Evolutionary conservation across 1,139 yeast genomes (phyloP), one percentile per base, ranked within the genome.

Genomic region (Saccharomyces hybrid): DNA sequence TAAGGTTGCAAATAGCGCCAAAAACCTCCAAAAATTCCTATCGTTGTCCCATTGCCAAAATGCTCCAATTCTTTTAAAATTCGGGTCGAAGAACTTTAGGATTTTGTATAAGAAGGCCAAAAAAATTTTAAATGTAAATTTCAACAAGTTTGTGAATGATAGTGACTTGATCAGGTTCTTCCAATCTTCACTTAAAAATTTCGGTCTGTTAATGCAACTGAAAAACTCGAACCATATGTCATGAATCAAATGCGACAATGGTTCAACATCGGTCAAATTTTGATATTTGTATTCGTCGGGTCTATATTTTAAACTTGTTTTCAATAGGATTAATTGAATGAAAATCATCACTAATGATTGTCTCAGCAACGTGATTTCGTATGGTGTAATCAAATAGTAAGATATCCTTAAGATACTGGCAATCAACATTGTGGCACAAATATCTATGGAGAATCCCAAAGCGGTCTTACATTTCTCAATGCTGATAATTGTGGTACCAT

Each of bases 11-110:
- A 86, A 85, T n/a, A 72, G 64, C 0, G 69, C 64, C 6, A 89
- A 64, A 65, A 85, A 88, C 61, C 72, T 75, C 96, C 96, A 88
- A 71, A 83, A 89, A 21, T 70, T 72, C 2, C 58, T 64, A 54
- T 82, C 79, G 5, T 81, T 76, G 58, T 79, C 76, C 97, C 97
- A 89, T 69, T 88, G 95, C 97, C 97, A 89, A 64, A 89, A 88
- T 44, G 77, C 71, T 53, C 75, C 77, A 1, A 91, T 85, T 58
- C 96, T 74, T 53, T 76, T 74, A 64, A 82, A 86, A 64, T 80
- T 80, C 29, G 87, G 87, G 67, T 86, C 93, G 68, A 85, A 86
- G 56, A 84, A 77, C 53, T 82, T 76, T 32, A 86, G 63, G 47
- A 73, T 63, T 52, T 78, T 66, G 55, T 72, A 71, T 28, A 69